Evolutionary conservation across 305 asterid genomes (phyloP).

Genomic region (Rubia occidens): DNA sequence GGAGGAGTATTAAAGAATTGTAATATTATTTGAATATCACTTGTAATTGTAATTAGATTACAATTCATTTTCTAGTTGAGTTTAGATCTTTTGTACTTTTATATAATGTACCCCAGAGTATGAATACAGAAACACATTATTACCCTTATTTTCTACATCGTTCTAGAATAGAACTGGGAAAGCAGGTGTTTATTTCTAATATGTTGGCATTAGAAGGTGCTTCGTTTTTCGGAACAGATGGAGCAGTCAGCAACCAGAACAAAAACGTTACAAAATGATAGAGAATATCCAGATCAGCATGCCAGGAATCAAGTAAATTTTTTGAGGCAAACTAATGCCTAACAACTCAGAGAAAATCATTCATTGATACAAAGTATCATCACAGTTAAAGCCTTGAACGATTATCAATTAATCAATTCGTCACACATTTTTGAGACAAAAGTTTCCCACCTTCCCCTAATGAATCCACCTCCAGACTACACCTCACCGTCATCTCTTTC

Average conservation of each 20-base stretch:
- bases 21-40: no score
- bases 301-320: background rate
- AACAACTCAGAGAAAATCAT: background rate
- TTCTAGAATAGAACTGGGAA: no score
- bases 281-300: background rate
- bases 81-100: no score
- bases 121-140: no score
- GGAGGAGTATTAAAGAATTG: no score
- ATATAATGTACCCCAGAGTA: no score
- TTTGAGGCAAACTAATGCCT: background rate
- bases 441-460: slow-evolving; percentile 30
- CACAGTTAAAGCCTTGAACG: background rate
- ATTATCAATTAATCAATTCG: slow-evolving; percentile 9
- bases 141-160: no score
- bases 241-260: background rate
- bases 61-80: no score
- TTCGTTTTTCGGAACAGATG: background rate
- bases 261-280: background rate
- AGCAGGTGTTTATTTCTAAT: no score
- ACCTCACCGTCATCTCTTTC: slow-evolving; percentile 25
- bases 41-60: no score
- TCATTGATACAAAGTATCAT: background rate
- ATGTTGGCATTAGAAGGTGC: background rate
- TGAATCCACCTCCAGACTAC: slow-evolving; percentile 40
- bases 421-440: slow-evolving; percentile 34